A percentile compares a stretch with the other conserved stretches of the same genome.
Evolutionary conservation across 2,329 filamentous ascomycete species (phyloP).

Genomic region (Trichoderma gracile): DNA sequence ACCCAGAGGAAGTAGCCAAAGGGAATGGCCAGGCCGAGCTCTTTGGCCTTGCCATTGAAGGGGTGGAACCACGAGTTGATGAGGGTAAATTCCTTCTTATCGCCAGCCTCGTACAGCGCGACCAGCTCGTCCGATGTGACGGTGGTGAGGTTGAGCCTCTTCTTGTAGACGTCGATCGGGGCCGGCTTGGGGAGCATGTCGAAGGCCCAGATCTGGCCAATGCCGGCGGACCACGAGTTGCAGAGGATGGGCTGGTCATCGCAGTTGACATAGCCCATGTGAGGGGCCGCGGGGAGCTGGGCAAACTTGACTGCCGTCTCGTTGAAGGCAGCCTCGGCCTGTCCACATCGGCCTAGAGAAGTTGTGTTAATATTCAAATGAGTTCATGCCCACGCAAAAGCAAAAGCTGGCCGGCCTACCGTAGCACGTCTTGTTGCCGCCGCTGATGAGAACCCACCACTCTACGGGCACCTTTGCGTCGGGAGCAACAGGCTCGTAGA

Average conservation of each 20-base stretch:
- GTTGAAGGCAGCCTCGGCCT: constrained; percentile 66
- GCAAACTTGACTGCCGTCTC: constrained; percentile 66
- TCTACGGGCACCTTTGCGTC: constrained; percentile 66
- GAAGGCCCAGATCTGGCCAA: constrained; percentile 67
- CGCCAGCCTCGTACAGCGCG: constrained; percentile 55
- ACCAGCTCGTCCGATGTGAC: constrained; percentile 65
- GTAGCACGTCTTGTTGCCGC: constrained; percentile 76
- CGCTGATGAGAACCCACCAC: constrained; percentile 74
- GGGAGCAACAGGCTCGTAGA: constrained; percentile 62
- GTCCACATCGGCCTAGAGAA: constrained; percentile 61
- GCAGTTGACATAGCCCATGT: constrained; percentile 71
- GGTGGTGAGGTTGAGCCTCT: constrained; percentile 68
- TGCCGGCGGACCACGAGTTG: constrained; percentile 68
- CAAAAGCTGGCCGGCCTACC: constrained; percentile 45
- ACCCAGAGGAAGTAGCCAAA: constrained; percentile 68
- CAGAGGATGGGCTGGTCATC: constrained; percentile 73
- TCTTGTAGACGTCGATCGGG: constrained; percentile 63
- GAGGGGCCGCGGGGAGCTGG: constrained; percentile 60
- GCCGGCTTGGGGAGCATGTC: constrained; percentile 65
- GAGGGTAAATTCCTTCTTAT: constrained; percentile 50
- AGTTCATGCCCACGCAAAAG: not conserved
- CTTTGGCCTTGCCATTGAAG: constrained; percentile 66
- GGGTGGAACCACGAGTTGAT: constrained; percentile 73
- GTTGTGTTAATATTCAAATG: constrained; percentile 29
- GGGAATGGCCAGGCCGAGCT: constrained; percentile 63